Evolutionary conservation across 164 flowering plant genomes (phyloP), one percentile per base, ranked within the genome.

Genomic region (Platanus orientalis): DNA sequence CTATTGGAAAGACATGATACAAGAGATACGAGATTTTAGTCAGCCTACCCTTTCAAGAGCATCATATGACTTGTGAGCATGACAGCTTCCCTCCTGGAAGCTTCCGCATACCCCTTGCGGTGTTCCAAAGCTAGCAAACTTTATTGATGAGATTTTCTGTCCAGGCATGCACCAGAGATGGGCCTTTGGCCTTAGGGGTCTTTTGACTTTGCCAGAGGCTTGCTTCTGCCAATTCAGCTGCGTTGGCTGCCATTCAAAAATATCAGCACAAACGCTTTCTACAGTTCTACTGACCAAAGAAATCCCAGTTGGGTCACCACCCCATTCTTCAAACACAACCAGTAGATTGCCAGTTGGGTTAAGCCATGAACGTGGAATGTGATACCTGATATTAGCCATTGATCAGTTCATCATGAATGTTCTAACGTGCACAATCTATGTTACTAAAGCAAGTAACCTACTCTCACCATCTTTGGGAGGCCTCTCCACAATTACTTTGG

Each of bases 351-450:
- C 78, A 0, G 57, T 65, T 7, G 88, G 75, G 1, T 78, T 77
- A 64, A 86, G 66, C 89, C 91, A 88, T 27, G 89, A 75, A 1
- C 88, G 84, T 0, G 95, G 95, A 64, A 88, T 74, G 61, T 88
- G 95, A 65, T 88, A 88, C 95, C 92, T 86, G 80, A 62, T 57
- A 74, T 57, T 23, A 19, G 21, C 5, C 59, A 57, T 60, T 29
- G 0, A 57, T 63, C 24, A 64, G 50, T n/a, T 60, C 16, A 58
- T 32, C 47, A 44, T 17, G 3, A 36, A 7, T 25, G 6, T 59
- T 14, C 14, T 27, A 21, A 24, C 4, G 6, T 23, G 13, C 60
- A 49, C 12, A 9, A 48, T 16, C 28, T 19, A 25, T 47, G 68
- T 39, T 7, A 54, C 44, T 16, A 54, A n/a, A n/a, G n/a, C 57